Percentiles rank a stretch among this genome's conserved stretches.
Conservation (phyloP, 805 yeast genomes). For the Pichia occidentalis region DNA sequence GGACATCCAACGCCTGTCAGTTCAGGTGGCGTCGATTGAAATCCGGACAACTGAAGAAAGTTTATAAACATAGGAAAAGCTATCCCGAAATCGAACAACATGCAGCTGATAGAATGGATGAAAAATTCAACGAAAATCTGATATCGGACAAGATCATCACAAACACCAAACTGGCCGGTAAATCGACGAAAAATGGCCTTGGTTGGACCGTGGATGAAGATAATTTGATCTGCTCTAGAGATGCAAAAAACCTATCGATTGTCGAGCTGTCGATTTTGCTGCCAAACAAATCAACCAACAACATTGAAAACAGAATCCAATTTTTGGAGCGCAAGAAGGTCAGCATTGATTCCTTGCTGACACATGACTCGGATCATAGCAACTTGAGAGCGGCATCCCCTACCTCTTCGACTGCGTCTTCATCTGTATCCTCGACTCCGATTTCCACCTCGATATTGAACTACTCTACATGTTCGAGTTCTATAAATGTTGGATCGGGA, state of each 20-base stretch:
- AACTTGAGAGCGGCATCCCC: background rate
- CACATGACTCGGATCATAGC: background rate
- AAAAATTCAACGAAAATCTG: no score
- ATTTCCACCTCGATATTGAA: background rate
- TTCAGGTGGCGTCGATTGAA: constrained; percentile 77
- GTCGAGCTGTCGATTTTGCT: constrained; percentile 69
- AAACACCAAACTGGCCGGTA: no score
- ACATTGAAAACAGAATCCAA: constrained; percentile 58
- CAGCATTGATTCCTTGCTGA: constrained; percentile 14
- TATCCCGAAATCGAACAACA: background rate
- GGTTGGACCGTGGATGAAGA: constrained; percentile 64
- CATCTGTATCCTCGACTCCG: background rate
- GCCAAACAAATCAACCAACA: constrained; percentile 68
- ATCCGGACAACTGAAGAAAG: constrained; percentile 10
- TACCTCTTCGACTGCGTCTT: background rate
- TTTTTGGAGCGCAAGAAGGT: constrained; percentile 29
- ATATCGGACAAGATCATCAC: no score
- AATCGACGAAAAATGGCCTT: no score
- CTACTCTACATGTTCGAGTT: no score
- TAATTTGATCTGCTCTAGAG: constrained; percentile 49
- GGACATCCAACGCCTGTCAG: constrained; percentile 89
- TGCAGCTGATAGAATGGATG: background rate
- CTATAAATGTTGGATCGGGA: no score
- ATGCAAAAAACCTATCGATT: constrained; percentile 53
- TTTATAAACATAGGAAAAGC: background rate